Base-by-base conservation (phyloP, 345 rosid genomes). In the Draba incana region DNA sequence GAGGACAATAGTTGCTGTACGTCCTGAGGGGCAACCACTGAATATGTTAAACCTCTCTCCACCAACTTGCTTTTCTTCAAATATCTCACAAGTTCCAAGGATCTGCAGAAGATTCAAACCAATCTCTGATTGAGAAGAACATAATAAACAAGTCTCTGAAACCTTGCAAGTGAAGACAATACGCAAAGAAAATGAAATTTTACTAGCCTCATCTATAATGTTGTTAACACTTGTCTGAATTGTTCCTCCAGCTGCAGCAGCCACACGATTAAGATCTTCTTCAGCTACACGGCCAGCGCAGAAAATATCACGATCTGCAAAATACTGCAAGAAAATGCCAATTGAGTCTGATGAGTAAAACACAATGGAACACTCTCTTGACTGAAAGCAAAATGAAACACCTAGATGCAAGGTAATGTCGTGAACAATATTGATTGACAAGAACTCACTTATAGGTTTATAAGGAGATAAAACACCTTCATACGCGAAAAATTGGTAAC, bases 211-310 rank as follows among this genome's bases (percentile, higher is more conserved):
- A 35, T 86, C 84, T 66, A 95, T 86, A 48, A 95, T 71, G 71
- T 95, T 88, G 82, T 95, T 92, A 62, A 95, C 96, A 76, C 98
- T 85, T 62, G 99, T 92, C 71, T 95, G 99, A 35, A 95, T 81
- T 49, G 94, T 89, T 82, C 98, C 98, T 72, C 99, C 98, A 66
- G 88, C 80, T 12, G 99, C 98, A 70, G 99, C 97, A 75, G 99
- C 87, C 75, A 95, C 98, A 57, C 99, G 80, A 46, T 78, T 86
- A 43, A 95, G 83, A 79, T 95, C 99, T 77, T 86, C 98, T 79
- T 95, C 99, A 61, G 92, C 75, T 60, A 95, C 98, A 66, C 99
- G 99, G 56, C 98, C 99, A 79, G 99, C 99, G 62, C 99, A 92
- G 84, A 95, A 95, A 55, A 95, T 87, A 82, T 95, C 98, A 50